phyloP scores from a whole-genome alignment of 164 flowering plant species.

The Annona squamosa region DNA sequence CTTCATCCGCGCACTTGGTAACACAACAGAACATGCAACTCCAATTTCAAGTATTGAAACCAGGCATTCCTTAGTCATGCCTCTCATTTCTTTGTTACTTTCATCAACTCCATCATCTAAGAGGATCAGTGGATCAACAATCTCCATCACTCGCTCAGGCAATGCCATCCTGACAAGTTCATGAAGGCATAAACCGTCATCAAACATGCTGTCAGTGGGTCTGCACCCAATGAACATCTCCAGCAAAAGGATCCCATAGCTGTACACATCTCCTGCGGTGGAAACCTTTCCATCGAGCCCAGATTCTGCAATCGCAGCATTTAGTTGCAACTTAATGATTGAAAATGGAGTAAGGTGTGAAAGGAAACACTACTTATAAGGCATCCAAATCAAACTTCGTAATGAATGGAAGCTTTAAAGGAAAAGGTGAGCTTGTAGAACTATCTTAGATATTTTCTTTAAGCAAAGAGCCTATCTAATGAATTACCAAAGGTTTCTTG shows the following conservation, averaged over 20 bases:
- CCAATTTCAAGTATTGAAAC: constrained; percentile 2
- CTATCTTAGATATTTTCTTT: too few species aligned
- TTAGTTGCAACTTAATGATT: too few species aligned
- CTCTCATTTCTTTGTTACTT: not conserved
- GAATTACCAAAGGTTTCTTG: too few species aligned
- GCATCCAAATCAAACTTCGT: too few species aligned
- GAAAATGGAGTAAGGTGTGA: too few species aligned
- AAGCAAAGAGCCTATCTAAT: too few species aligned
- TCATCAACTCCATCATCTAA: not conserved
- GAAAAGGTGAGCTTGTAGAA: too few species aligned
- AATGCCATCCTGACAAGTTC: constrained; percentile 2
- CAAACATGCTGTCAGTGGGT: not conserved
- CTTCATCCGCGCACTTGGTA: constrained; percentile 12
- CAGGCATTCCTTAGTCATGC: not conserved
- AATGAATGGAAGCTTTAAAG: too few species aligned
- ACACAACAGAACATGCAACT: constrained; percentile 11
- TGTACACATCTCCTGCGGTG: constrained; percentile 2
- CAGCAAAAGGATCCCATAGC: constrained; percentile 1
- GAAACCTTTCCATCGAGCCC: constrained; percentile 5
- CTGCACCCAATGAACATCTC: constrained; percentile 7
- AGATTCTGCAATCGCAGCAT: constrained; percentile 2
- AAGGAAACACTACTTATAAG: too few species aligned
- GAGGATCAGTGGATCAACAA: not conserved
- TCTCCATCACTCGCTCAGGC: not conserved
- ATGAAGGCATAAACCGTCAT: constrained; percentile 8